phyloP scores from a whole-genome alignment of 2,329 filamentous ascomycete genomes.

The Zarea fungicola region DNA sequence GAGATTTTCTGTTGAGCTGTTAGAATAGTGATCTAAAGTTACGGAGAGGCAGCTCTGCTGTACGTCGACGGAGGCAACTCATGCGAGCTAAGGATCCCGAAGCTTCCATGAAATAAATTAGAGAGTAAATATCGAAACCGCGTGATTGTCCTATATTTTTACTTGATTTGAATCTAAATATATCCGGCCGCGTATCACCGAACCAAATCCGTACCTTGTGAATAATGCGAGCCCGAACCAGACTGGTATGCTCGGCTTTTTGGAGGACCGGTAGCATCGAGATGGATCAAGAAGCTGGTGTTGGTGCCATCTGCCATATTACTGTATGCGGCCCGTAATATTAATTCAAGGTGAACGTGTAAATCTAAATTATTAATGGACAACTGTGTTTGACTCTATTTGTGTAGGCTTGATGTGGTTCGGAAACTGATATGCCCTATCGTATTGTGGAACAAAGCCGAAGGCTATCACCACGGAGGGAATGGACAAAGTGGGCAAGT shows the following conservation, averaged over 20 bases:
- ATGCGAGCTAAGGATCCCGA: slow-evolving; percentile 19
- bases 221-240: slow-evolving; percentile 33
- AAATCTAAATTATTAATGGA: too few relatives aligned
- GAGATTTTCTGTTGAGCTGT: slow-evolving; percentile 26
- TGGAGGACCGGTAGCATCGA: slow-evolving; percentile 36
- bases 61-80: slow-evolving; percentile 28
- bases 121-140: slow-evolving; percentile 30
- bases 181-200: slow-evolving; percentile 21
- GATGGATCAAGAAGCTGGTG: slow-evolving; percentile 22
- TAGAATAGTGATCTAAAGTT: slow-evolving; percentile 24
- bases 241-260: slow-evolving; percentile 28
- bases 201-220: slow-evolving; percentile 31
- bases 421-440: neutral
- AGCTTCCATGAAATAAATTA: slow-evolving; percentile 36
- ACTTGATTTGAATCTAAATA: slow-evolving; percentile 29
- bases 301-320: slow-evolving; percentile 31
- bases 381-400: too few relatives aligned
- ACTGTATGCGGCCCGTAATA: slow-evolving; percentile 25
- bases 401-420: too few relatives aligned
- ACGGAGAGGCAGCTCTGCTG: slow-evolving; percentile 32
- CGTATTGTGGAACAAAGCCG: neutral
- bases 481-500: neutral
- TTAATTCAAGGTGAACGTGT: too few relatives aligned
- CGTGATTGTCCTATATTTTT: slow-evolving; percentile 32
- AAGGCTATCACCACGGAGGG: neutral